Evolutionary conservation across 2,329 filamentous ascomycete species (phyloP), one percentile per base, ranked within the genome.

Genomic region (Rugonectria rugulosa): DNA sequence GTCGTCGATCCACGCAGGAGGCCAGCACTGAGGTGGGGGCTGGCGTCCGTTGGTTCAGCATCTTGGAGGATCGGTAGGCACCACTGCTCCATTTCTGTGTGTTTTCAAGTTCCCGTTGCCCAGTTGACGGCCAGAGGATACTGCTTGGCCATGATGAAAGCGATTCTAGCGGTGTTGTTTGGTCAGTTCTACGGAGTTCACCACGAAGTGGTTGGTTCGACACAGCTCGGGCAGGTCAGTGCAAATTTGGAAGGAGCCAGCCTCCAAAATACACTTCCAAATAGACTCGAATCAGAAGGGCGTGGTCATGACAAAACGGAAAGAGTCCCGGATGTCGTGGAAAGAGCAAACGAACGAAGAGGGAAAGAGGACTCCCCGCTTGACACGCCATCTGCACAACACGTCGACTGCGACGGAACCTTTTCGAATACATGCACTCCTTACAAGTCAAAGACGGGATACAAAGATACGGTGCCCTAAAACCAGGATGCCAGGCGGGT

Each of bases 1-100:
- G 56, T 52, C 52, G 60, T 55, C 53, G 64, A 65, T 65, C 56
- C 52, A 43, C 60, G 55, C 63, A 63, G 49, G 47, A 56, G 31
- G 44, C 49, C 48, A 52, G 41, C 52, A 52, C 27, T 50, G 24
- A 34, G 45, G 52, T 59, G 51, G 36, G 43, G 56, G 54, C 37
- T 27, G 54, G 44, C 24, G 41, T 57, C 55, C 40, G 53, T 41
- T 53, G 47, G 57, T 61, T 63, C 43, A 44, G 32, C 21, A n/a
- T 6, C 20, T 34, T 43, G 20, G 27, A 23, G 37, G 20, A 7
- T 19, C 20, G 12, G 19, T 15, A 29, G 36, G 27, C 12, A 17
- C 32, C 32, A 20, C 32, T 20, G n/a, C 10, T 9, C 5, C 31
- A 29, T 17, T 44, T 32, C 31, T 17, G 27, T 24, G 40, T 24